Evolutionary conservation across 2,329 filamentous ascomycete genomes (phyloP), one percentile per base, ranked within the genome.

Genomic region (Venturia effusa): DNA sequence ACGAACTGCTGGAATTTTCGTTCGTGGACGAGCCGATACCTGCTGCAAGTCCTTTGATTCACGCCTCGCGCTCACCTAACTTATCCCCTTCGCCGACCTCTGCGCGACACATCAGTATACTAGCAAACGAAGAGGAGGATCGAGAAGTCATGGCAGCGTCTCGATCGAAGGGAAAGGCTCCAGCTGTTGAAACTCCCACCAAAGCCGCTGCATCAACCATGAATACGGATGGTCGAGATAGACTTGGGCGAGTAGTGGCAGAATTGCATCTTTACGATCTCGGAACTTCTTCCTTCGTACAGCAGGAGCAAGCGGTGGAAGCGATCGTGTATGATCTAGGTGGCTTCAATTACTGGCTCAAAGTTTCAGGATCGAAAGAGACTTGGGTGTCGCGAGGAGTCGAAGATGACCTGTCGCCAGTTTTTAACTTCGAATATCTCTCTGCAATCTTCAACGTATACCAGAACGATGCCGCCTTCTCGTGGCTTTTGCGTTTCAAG

Each of bases 381-480:
- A 86, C 92, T 63, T 97, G 92, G 90, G 80, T 99, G 2, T 92
- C 92, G 27, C 90, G 96, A 68, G 83, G 88, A 2, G 85, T 99
- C 37, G 81, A 92, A 37, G 88, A 90, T 7, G 94, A 99, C 69
- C 91, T 97, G 75, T 97, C 97, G 70, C 94, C 94, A 0, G 92
- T 99, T 24, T 99, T 97, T 80, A 97, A 97, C 77, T 97, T 97
- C 68, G 94, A 99, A 74, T 97, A 93, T 70, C 81, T 96, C n/a
- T 97, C 93, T 0, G 97, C 97, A 74, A 97, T 99, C 71, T 99
- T 99, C 83, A 99, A 99, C 71, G 92, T 97, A 73, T 97, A 96
- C 74, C 84, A 88, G 17, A 83, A 87, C 41, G 90, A 97, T 74
- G 89, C 89, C 1, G 93, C 94, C 4, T 95, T 92, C 74, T 99